phyloP scores from a whole-genome alignment of 495 filamentous ascomycete genomes.

The Penicillium atrosanguineum region DNA sequence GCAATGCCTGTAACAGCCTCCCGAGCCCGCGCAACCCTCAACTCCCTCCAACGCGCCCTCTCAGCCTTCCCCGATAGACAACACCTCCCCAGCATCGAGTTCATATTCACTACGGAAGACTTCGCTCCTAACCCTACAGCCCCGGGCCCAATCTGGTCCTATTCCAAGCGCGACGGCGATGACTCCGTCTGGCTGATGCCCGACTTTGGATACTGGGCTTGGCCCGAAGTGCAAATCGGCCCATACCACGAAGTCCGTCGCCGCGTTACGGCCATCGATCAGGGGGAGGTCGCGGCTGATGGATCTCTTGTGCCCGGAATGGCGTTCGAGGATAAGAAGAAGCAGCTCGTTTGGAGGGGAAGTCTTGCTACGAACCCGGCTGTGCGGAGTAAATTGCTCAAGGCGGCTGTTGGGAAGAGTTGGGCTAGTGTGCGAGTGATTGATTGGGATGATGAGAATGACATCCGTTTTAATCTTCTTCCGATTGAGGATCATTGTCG shows the following conservation, averaged over 20 bases:
- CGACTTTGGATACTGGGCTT: constrained; percentile 77
- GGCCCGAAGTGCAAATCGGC: constrained; percentile 60
- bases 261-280: constrained; percentile 37
- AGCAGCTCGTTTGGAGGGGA: constrained; percentile 70
- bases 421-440: constrained; percentile 55
- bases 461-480: constrained; percentile 37
- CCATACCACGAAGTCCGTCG: constrained; percentile 52
- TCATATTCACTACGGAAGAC: constrained; percentile 54
- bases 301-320: constrained; percentile 17
- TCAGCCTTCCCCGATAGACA: constrained; percentile 40
- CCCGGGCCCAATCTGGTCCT: constrained; percentile 48
- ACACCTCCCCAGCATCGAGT: constrained; percentile 60
- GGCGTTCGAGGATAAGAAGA: constrained; percentile 51
- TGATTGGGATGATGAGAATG: constrained; percentile 44
- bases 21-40: constrained; percentile 39
- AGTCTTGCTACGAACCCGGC: constrained; percentile 35
- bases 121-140: constrained; percentile 23
- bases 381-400: constrained; percentile 46
- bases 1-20: constrained; percentile 32
- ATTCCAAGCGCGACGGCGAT: constrained; percentile 46
- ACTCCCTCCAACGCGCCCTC: constrained; percentile 40
- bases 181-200: constrained; percentile 66
- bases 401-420: constrained; percentile 37
- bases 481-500: constrained; percentile 57
- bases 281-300: constrained; percentile 20